Evolutionary conservation across 1,284 basidiomycete genomes (phyloP).

Genomic region (Dichomitus squalens): DNA sequence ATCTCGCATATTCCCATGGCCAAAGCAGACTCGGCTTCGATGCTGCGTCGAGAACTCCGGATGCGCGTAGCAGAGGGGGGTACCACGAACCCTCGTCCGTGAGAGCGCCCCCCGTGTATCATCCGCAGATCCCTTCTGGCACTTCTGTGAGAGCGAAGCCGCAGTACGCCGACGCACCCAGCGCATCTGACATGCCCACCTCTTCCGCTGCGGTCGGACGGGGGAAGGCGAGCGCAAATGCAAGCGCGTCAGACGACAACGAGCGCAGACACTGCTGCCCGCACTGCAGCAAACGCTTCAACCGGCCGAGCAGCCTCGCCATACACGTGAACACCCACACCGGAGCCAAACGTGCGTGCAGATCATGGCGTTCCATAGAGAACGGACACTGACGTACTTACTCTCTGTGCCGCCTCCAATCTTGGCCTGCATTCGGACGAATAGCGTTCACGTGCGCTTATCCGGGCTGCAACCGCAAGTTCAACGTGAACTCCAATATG

Average conservation of each 20-base stretch:
- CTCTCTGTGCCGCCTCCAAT: neutral
- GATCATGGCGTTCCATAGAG: neutral
- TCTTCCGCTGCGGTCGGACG: neutral
- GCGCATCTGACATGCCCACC: too few species aligned
- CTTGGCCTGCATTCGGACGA: neutral
- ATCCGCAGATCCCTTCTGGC: neutral
- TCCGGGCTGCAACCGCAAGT: slow-evolving; percentile 42
- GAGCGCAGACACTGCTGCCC: slow-evolving; percentile 40
- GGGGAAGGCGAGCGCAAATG: slow-evolving; percentile 1
- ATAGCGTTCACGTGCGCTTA: slow-evolving; percentile 40
- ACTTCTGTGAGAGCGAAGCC: slow-evolving; percentile 3
- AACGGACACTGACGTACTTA: neutral
- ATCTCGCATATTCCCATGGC: neutral
- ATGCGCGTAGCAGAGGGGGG: neutral
- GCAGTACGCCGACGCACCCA: slow-evolving; percentile 3
- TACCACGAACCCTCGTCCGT: neutral
- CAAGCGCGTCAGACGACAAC: slow-evolving; percentile 16
- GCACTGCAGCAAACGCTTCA: slow-evolving; percentile 45
- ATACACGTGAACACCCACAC: slow-evolving; percentile 47
- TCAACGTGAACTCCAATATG: slow-evolving; percentile 50
- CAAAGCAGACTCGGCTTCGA: neutral
- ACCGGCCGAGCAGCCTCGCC: slow-evolving; percentile 46
- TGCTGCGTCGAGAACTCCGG: neutral
- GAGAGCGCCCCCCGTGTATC: neutral
- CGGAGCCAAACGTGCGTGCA: slow-evolving; percentile 41